Evolutionary conservation across 208 protist species (phyloP).

Genomic region (Wallacemonas rigidus): DNA sequence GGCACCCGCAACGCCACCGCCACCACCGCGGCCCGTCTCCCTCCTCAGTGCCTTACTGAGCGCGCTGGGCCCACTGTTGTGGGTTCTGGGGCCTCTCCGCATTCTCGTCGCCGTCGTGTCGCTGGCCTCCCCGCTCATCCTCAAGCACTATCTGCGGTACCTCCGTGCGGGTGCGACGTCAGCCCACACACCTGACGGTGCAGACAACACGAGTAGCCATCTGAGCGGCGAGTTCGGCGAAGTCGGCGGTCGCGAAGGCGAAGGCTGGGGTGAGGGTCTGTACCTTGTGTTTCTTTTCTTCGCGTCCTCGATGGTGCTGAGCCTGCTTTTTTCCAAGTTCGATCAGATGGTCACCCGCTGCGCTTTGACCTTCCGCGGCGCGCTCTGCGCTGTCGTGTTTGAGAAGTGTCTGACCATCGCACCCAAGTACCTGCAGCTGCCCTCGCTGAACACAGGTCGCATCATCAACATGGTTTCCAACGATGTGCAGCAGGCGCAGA

Average conservation of each 20-base stretch:
- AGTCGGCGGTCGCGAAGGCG: too few relatives aligned
- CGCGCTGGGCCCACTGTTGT: conserved; percentile 31
- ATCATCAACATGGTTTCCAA: conserved; percentile 86
- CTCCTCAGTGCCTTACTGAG: conserved; percentile 32
- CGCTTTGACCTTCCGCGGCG: conserved; percentile 45
- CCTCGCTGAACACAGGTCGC: conserved; percentile 76
- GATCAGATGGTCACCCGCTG: conserved; percentile 35
- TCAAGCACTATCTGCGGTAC: conserved; percentile 41
- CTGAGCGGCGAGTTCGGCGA: too few relatives aligned
- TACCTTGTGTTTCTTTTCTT: conserved; percentile 33
- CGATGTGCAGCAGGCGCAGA: conserved; percentile 52
- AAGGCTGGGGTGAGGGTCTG: conserved; percentile 26
- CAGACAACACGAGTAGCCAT: too few relatives aligned
- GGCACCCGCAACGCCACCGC: background rate
- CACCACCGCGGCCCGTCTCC: conserved; percentile 29
- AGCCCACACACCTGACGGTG: too few relatives aligned
- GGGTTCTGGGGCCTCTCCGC: conserved; percentile 41
- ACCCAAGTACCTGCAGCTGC: conserved; percentile 34
- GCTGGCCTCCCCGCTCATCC: conserved; percentile 50
- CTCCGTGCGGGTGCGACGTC: background rate
- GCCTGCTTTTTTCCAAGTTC: conserved; percentile 41
- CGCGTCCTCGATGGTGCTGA: conserved; percentile 29
- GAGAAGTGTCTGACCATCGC: conserved; percentile 68
- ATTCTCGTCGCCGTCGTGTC: conserved; percentile 36
- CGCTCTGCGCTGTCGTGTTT: conserved; percentile 65